Percentiles rank a stretch among this genome's conserved stretches.
Evolutionary conservation across 148 eudicot genomes (phyloP).

Genomic region (Cornus suecica): DNA sequence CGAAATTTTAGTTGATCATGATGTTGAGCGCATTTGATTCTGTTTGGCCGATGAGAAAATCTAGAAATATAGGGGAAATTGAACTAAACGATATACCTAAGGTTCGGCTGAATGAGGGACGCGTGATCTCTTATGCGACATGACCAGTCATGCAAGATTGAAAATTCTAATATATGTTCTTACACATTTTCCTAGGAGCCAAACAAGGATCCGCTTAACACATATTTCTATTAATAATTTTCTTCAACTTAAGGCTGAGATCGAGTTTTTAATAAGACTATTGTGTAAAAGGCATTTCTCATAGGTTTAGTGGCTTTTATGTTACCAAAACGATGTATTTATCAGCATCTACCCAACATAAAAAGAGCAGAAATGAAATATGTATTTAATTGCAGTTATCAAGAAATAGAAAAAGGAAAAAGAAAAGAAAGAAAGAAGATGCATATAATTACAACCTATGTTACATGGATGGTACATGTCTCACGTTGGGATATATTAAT

Average conservation of each 20-base stretch:
- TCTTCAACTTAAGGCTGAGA: neutral
- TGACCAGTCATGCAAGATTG: neutral
- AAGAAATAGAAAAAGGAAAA: no score
- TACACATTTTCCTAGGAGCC: neutral
- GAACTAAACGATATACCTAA: neutral
- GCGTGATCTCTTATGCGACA: neutral
- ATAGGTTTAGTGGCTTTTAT: neutral
- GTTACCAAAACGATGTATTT: neutral
- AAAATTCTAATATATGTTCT: neutral
- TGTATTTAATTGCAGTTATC: neutral
- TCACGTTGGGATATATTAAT: no score
- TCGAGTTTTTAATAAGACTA: neutral
- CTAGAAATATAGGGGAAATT: neutral
- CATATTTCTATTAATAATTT: neutral
- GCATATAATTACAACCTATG: no score
- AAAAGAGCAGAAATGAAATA: neutral
- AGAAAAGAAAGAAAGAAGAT: no score
- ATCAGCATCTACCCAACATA: neutral
- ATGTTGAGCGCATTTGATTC: neutral
- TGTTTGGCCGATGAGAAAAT: neutral
- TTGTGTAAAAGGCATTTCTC: neutral
- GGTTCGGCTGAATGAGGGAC: neutral
- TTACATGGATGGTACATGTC: no score
- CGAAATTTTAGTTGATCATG: neutral
- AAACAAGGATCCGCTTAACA: neutral